Base-by-base conservation (phyloP, 1,139 yeast genomes). In the Nematodospora anomalae region DNA sequence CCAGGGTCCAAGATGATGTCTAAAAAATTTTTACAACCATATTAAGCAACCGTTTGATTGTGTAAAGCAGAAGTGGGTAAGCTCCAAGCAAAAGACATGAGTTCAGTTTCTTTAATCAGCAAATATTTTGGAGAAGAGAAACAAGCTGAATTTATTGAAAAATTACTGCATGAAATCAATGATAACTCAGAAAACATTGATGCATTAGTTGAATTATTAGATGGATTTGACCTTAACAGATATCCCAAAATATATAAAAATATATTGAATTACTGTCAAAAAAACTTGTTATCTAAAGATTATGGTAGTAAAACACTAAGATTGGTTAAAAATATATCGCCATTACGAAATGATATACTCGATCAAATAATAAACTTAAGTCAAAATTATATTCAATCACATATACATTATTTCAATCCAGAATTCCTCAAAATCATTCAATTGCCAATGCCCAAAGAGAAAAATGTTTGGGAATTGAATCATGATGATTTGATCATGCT, bases 171-270 rank as follows among this genome's bases (percentile, higher is more conserved):
- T 6, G 49, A 48, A 20, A 40, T 60, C 16, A 35, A 35, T 8
- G 44, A 44, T 11, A 36, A 43, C 36, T 41, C 50, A 1, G 56
- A 46, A 15, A 57, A 50, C 38, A 42, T 56, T 4, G 44, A 50
- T 8, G 58, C 62, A 2, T 56, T 71, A 23, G 61, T 67, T 48
- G 75, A 70, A 23, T 44, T 71, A 18, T 40, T 68, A 13, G 58
- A 55, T 8, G 57, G 52, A 9, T 51, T 61, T 3, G 61, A 64
- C 24, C 44, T 49, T 6, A 38, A 47, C 4, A 41, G 57, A 6
- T 46, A 48, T 16, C 33, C 38, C 6, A 45, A 50, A 7, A 49
- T 62, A 4, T 54, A 54, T 36, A 33, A 50, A 4, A 44, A 51
- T n/a, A 46, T 68, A 12, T 40, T 48, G 6, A 34, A 42, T 4